These are phyloP conservation scores for Aurifilum marmelostoma DNA, from an alignment of 2,329 filamentous ascomycete genomes.

Conservation along the genomic window DNA sequence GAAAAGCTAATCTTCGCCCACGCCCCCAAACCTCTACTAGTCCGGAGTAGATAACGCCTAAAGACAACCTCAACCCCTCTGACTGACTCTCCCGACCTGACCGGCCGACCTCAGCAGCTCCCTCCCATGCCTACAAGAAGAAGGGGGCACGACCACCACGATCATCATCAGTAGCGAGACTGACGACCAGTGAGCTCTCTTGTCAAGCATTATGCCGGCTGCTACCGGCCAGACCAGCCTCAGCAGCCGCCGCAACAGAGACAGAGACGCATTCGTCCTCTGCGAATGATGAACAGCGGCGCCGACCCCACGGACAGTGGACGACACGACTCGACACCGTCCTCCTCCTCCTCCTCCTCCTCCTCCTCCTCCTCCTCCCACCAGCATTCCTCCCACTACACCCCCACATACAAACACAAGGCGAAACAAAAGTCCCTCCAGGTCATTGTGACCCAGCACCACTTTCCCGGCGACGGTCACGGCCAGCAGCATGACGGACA, in stretches of 20 bases:
- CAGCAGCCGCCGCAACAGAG: constrained; percentile 16
- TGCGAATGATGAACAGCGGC: constrained; percentile 29
- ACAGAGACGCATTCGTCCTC: constrained; percentile 6
- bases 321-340: constrained; percentile 5
- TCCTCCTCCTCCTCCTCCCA: neutral
- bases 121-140: neutral
- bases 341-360: constrained; percentile 1
- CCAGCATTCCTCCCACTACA: neutral
- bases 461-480: neutral
- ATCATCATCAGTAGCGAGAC: neutral
- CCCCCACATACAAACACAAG: constrained; percentile 1
- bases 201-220: constrained; percentile 28
- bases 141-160: neutral
- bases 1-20: constrained; percentile 7
- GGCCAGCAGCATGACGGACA: neutral
- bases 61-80: neutral
- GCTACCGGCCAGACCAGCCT: constrained; percentile 18
- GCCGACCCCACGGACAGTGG: constrained; percentile 11
- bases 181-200: neutral
- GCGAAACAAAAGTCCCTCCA: neutral
- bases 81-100: neutral
- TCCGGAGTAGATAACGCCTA: neutral
- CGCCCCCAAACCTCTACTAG: neutral
- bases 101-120: too few species aligned
- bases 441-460: constrained; percentile 12